Evolutionary conservation across 495 filamentous ascomycete species (phyloP), one percentile per base, ranked within the genome.

Genomic region (Aspergillus bridgeri): DNA sequence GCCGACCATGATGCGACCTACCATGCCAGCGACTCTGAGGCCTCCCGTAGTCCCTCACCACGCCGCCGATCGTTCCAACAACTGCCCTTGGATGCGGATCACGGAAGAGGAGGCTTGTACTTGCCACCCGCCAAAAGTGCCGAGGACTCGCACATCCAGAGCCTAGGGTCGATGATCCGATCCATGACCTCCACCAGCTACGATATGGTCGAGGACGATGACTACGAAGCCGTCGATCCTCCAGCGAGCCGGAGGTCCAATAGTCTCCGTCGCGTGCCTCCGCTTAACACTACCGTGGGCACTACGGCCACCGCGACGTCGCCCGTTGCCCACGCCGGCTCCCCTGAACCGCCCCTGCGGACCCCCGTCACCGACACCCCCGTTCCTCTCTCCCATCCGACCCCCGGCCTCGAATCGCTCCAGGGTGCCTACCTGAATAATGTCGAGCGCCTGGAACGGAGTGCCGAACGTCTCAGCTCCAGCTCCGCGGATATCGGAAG

Each of bases 361-460:
- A 86, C 84, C 18, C 81, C 83, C 27, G 86, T 86, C 54, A 71
- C 75, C 24, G 84, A 82, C 47, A 75, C 77, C 24, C 80, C 83
- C 43, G 69, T 85, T 25, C 76, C 80, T 52, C 79, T 92, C 53
- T 84, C 79, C 59, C 89, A 94, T 69, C 90, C 90, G 19, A 87
- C 81, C 5, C 89, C 90, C 20, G 90, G 92, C 71, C 73, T 88
- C 42, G 86, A 88, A 65, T 83, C 86, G 20, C 74, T 89, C 45
- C 87, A 90, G 63, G 87, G 87, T 22, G 87, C 87, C 25, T 90
- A 88, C 65, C 72, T 85, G 20, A 80, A 81, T 66, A 93, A 92
- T 77, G 86, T 96, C 56, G 88, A 91, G 68, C 83, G 88, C 45
- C 76, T 96, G 60, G 91, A 96, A 65, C 81, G 86, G 59, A 89